phyloP scores from a whole-genome alignment of 192 early-diverging fungal genomes.

The Coemansia sp. region DNA sequence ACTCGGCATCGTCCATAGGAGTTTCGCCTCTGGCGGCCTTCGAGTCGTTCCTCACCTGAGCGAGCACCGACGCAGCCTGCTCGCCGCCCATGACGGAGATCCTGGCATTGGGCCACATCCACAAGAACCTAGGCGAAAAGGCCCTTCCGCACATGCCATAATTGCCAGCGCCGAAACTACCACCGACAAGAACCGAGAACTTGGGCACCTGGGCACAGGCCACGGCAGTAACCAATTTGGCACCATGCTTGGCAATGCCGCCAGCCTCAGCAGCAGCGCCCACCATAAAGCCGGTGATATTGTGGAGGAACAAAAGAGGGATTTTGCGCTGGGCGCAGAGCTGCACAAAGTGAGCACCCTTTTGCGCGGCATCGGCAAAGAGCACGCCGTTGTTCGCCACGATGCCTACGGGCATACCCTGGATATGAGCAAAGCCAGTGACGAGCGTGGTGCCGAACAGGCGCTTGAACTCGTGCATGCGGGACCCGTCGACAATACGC shows the following conservation, averaged over 20 bases:
- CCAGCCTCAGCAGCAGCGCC: slow-evolving; percentile 90
- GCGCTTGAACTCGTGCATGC: slow-evolving; percentile 93
- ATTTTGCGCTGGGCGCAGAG: slow-evolving; percentile 87
- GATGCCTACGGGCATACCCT: slow-evolving; percentile 91
- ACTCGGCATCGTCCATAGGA: slow-evolving; percentile 77
- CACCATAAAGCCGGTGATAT: slow-evolving; percentile 98
- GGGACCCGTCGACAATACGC: slow-evolving; percentile 90
- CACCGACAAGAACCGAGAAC: slow-evolving; percentile 82
- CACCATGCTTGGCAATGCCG: slow-evolving; percentile 97
- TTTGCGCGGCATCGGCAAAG: slow-evolving; percentile 91
- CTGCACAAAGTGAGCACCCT: slow-evolving; percentile 96
- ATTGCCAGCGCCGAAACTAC: slow-evolving; percentile 86
- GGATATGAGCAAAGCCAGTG: slow-evolving; percentile 88
- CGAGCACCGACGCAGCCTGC: slow-evolving; percentile 90
- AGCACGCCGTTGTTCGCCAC: slow-evolving; percentile 96
- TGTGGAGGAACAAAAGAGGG: slow-evolving; percentile 91
- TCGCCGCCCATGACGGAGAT: slow-evolving; percentile 99
- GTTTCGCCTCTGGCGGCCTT: slow-evolving; percentile 78
- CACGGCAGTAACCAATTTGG: slow-evolving; percentile 95
- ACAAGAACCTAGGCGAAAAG: slow-evolving; percentile 91
- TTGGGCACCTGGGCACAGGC: slow-evolving; percentile 93
- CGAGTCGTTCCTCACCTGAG: slow-evolving; percentile 82
- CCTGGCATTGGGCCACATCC: slow-evolving; percentile 94
- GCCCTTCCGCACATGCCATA: slow-evolving; percentile 98
- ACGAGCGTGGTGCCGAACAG: slow-evolving; percentile 87